phyloP scores from a whole-genome alignment of 176 grass and related monocot genomes.

The Tuctoria greenei region DNA sequence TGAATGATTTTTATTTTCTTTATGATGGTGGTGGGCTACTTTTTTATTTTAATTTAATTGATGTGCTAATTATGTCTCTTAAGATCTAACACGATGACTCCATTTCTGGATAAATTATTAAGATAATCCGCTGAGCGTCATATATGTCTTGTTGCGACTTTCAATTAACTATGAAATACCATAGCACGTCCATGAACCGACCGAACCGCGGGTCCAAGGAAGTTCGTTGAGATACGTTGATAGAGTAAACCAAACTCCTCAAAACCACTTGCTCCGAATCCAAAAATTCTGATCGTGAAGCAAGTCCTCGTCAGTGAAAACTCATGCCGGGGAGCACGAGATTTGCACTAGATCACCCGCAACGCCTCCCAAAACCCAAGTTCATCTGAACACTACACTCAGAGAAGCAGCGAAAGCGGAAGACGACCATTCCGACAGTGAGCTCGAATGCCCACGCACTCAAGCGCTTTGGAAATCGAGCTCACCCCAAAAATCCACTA shows the following conservation, averaged over 20 bases:
- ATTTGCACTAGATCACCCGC: slow-evolving; percentile 32
- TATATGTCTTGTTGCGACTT: too few species aligned
- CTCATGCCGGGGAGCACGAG: not conserved
- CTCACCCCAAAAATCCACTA: not conserved
- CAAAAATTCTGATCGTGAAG: not conserved
- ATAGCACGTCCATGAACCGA: not conserved
- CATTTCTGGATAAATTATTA: too few species aligned
- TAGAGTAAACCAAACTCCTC: not conserved
- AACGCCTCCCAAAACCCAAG: not conserved
- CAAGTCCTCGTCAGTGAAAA: not conserved
- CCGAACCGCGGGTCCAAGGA: not conserved
- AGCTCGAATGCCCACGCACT: slow-evolving; percentile 35
- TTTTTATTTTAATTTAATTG: too few species aligned
- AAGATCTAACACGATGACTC: too few species aligned
- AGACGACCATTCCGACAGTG: slow-evolving; percentile 20
- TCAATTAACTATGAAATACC: too few species aligned
- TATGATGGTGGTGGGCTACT: too few species aligned
- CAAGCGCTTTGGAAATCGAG: not conserved
- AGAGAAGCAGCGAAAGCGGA: not conserved
- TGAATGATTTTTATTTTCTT: too few species aligned
- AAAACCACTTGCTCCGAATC: not conserved
- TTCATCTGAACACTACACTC: slow-evolving; percentile 24
- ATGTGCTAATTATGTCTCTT: too few species aligned
- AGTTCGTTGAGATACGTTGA: not conserved
- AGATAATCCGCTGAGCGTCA: too few species aligned